These are phyloP conservation scores for Hylodesmum podocarpum DNA, from an alignment of 306 rosid genomes.

Conservation along the genomic window DNA sequence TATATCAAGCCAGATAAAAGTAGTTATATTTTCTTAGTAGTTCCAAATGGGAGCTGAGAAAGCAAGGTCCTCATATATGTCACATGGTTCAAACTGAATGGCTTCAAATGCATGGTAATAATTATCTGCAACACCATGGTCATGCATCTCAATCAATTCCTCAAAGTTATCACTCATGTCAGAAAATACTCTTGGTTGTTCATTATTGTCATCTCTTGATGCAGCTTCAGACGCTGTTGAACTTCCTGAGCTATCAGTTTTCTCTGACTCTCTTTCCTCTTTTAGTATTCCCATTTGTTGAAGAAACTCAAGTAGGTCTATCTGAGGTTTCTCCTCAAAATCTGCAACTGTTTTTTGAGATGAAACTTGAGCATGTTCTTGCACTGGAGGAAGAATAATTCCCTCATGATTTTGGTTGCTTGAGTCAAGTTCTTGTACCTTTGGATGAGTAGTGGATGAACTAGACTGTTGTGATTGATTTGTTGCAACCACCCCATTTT, in stretches of 20 bases:
- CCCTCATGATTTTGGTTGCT: conserved; percentile 26
- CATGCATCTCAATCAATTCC: conserved; percentile 58
- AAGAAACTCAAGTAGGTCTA: conserved; percentile 96
- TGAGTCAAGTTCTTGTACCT: conserved; percentile 25
- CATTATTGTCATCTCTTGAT: conserved; percentile 32
- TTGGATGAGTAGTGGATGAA: conserved; percentile 49
- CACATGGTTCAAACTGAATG: conserved; percentile 51
- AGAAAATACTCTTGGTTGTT: conserved; percentile 52
- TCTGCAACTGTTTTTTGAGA: conserved; percentile 34
- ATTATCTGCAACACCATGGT: conserved; percentile 37
- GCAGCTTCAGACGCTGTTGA: conserved; percentile 45
- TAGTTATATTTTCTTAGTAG: conserved; percentile 39
- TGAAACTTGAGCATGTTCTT: conserved; percentile 34
- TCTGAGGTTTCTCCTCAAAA: conserved; percentile 80
- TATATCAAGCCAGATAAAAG: conserved; percentile 7
- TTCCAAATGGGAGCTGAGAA: conserved; percentile 77
- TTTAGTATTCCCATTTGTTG: conserved; percentile 84
- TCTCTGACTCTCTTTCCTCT: conserved; percentile 48
- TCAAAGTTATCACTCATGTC: conserved; percentile 79
- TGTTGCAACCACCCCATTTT: conserved; percentile 21
- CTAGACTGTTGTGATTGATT: conserved; percentile 38
- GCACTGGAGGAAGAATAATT: conserved; percentile 15
- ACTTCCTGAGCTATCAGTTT: conserved; percentile 39
- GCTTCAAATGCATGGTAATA: conserved; percentile 46
- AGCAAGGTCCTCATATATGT: conserved; percentile 51